phyloP scores from a whole-genome alignment of 164 flowering plant species.

The Nymphaea thermarum region DNA sequence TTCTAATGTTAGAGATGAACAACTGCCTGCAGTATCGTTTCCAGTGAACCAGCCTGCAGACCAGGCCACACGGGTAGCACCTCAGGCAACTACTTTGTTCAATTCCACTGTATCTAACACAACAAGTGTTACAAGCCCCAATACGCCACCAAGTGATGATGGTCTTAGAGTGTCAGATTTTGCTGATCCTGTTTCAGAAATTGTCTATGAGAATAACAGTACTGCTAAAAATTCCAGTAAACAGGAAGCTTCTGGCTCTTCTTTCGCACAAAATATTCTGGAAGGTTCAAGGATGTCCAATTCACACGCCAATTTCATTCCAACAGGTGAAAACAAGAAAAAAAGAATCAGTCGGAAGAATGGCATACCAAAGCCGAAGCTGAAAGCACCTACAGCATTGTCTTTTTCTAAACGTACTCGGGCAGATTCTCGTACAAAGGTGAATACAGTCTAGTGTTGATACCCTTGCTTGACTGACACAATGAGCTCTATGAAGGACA shows the following conservation, averaged over 20 bases:
- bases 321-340: too few relatives aligned
- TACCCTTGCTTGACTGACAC: background rate
- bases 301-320: background rate
- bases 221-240: background rate
- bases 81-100: background rate
- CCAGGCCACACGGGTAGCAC: background rate
- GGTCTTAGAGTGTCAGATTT: background rate
- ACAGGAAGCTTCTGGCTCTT: background rate
- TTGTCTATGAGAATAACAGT: background rate
- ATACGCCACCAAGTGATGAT: background rate
- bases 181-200: background rate
- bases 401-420: background rate
- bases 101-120: background rate
- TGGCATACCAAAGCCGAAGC: background rate
- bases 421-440: background rate
- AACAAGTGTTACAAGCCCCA: background rate
- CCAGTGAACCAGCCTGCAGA: background rate
- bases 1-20: background rate
- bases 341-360: background rate
- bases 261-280: too few relatives aligned
- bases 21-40: background rate
- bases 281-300: background rate
- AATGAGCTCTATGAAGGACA: conserved; percentile 4
- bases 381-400: background rate
- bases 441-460: background rate